These are phyloP conservation scores for Lodderomyces jiufengensis DNA, from an alignment of 1,139 yeast species.

Conservation along the genomic window DNA sequence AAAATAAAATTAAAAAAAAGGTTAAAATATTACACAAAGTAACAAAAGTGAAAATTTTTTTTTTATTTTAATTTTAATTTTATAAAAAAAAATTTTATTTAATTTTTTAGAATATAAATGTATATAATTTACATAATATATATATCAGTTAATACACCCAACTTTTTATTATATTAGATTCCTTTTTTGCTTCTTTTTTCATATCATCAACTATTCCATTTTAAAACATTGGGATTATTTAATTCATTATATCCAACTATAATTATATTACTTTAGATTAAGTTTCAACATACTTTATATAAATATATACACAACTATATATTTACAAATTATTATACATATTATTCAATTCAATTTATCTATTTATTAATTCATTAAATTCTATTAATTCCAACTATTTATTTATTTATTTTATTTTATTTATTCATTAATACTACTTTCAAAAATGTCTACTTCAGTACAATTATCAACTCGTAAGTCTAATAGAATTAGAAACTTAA, in stretches of 20 bases:
- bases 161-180: background rate
- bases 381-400: no score
- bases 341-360: background rate
- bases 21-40: no score
- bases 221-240: background rate
- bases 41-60: no score
- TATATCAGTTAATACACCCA: background rate
- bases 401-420: background rate
- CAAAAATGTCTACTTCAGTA: background rate
- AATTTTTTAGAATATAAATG: background rate
- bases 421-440: background rate
- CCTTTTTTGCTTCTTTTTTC: no score
- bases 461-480: slow-evolving; percentile 30
- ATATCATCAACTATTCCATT: no score
- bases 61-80: background rate
- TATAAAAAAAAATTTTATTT: background rate
- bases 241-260: background rate
- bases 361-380: background rate
- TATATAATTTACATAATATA: background rate
- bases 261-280: background rate
- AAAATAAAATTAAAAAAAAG: no score
- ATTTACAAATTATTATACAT: background rate
- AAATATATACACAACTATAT: no score
- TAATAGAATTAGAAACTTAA: slow-evolving; percentile 25
- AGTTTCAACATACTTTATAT: background rate